Evolutionary conservation across 177 flowering plant species (phyloP), one percentile per base, ranked within the genome.

Genomic region (Vitis hybrid): DNA sequence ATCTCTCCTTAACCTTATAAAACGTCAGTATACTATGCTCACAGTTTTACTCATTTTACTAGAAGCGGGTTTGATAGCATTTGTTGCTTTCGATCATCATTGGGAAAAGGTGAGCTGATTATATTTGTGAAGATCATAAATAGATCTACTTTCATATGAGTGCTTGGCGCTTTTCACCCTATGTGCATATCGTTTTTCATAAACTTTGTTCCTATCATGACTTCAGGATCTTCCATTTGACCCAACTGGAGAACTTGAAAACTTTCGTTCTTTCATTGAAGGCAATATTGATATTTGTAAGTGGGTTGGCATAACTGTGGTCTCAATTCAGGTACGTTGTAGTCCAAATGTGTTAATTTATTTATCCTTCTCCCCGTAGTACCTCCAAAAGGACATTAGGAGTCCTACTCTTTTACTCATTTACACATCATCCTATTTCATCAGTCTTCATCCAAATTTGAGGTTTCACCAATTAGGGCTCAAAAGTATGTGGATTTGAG

Each of bases 191-290:
- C 53, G 2, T 3, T 49, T 67, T 19, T 18, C 28, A 0, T 63
- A 31, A 19, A 62, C 5, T 49, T 6, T 61, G 20, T 57, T 59
- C 55, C 15, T 17, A 9, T 60, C 11, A 44, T 10, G 61, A 58
- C 76, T 22, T 28, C 81, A 92, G 97, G 93, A 87, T 79, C 82
- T 91, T 78, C 98, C 96, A 69, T 63, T 54, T 74, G 96, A 92
- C 71, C 87, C 96, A 47, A 92, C 98, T 66, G 98, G 94, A 73
- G 89, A 91, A 79, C 87, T 91, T 76, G 82, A 85, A 9, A 85
- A 70, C 51, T 73, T 91, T 51, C 79, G 79, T 33, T 67, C 75
- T 52, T 92, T 92, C 65, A 78, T 92, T 69, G 81, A 83, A 66
- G 75, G 80, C 11, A 87, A 91, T 73, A 66, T 71, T 68, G 90